Evolutionary conservation across 306 rosid species (phyloP).

Genomic region (Canavalia gladiata): DNA sequence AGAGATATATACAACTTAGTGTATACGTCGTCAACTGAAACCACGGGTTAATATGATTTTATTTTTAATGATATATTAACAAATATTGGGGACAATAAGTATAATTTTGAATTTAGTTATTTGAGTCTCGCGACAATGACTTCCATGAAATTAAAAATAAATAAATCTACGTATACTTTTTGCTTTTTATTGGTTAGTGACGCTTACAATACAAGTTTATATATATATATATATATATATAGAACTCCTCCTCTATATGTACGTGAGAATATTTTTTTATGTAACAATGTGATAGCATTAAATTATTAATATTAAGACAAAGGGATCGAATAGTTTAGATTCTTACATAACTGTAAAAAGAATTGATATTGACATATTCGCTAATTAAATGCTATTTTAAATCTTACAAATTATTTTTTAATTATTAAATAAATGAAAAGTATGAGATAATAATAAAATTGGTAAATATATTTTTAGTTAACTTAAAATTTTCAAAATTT

Average conservation of each 20-base stretch:
- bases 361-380: too few species aligned
- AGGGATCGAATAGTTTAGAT: not conserved
- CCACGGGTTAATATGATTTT: not conserved
- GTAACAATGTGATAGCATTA: not conserved
- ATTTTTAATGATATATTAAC: not conserved
- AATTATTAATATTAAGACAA: not conserved
- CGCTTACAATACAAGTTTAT: too few species aligned
- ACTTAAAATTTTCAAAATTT: too few species aligned
- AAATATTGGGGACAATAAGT: not conserved
- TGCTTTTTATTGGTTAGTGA: slow-evolving; percentile 1
- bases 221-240: too few species aligned
- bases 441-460: too few species aligned
- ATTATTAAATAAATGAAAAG: too few species aligned
- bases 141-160: not conserved
- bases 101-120: slow-evolving; percentile 4
- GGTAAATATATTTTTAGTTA: too few species aligned
- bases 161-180: not conserved
- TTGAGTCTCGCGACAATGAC: not conserved
- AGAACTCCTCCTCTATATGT: not conserved
- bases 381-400: too few species aligned
- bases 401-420: too few species aligned
- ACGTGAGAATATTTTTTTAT: not conserved
- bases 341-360: not conserved
- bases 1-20: not conserved
- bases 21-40: not conserved